Evolutionary conservation across 805 yeast genomes (phyloP).

Genomic region (Dipodascus geniculatus): DNA sequence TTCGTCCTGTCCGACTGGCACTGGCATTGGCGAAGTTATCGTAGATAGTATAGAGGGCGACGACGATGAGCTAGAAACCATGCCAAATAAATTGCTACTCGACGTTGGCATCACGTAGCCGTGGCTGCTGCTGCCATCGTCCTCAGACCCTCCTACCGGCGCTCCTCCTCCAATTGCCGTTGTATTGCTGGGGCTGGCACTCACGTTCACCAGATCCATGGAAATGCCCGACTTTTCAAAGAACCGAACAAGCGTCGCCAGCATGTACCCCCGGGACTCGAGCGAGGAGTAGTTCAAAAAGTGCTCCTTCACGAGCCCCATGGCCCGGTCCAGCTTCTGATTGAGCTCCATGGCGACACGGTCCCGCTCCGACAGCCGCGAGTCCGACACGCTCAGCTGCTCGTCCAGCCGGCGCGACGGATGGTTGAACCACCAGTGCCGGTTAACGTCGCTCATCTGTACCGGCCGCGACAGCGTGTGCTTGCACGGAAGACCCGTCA

Average conservation of each 20-base stretch:
- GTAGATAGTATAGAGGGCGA: too few relatives aligned
- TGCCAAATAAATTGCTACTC: too few relatives aligned
- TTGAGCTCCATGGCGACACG: background rate
- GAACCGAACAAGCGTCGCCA: background rate
- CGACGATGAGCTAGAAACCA: too few relatives aligned
- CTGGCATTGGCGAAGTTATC: too few relatives aligned
- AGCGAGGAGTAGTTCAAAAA: background rate
- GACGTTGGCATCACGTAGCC: background rate
- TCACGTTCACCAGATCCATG: background rate
- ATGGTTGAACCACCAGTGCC: background rate
- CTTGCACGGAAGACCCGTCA: background rate
- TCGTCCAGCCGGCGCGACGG: background rate
- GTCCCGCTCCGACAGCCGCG: background rate
- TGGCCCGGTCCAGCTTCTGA: background rate
- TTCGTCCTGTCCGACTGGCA: too few relatives aligned
- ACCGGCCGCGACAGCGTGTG: constrained; percentile 1
- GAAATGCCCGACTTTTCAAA: background rate
- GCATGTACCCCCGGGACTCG: background rate
- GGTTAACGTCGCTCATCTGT: background rate
- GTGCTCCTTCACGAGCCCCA: constrained; percentile 1
- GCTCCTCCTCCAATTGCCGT: too few relatives aligned
- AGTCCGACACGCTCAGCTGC: background rate
- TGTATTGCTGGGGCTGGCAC: background rate
- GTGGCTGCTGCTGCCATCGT: background rate
- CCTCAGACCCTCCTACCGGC: too few relatives aligned